Base-by-base conservation (phyloP, 2,329 filamentous ascomycete species). In the Trichoderma sp. region DNA sequence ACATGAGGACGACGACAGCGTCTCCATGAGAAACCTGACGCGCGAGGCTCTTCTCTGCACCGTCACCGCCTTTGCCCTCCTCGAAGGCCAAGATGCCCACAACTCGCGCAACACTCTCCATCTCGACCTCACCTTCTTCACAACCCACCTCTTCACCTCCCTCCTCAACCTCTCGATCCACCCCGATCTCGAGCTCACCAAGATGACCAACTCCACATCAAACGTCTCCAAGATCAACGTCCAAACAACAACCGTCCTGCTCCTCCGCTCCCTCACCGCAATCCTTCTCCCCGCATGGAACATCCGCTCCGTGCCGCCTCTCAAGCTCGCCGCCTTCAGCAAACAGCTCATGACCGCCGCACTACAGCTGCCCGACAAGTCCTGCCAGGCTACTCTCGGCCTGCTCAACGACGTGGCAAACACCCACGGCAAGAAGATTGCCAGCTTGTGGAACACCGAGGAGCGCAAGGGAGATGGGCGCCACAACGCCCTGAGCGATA, bases 61-160 rank as follows among this genome's bases (percentile, higher is more conserved):
- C 75, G 95, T 97, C 80, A 99, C 97, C 1, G 97, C 97, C 31
- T 98, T 97, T 81, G 95, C 96, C n/a, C 91, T 99, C 7, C 91
- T 99, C 53, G 94, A 97, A 78, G 96, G 97, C 66, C 97, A 99
- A 86, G 96, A 98, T 81, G 95, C 92, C 18, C 93, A 94, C 85
- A 96, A 95, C 85, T 93, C 95, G 66, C 93, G 95, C 75, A 90
- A 92, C 60, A 89, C 92, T 62, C 89, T 98, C 5, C 94, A 95
- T 81, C 92, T 99, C 66, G 97, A 99, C 83, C 91, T 99, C 50
- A 95, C 93, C 80, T 98, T 95, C 88, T 99, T 99, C 89, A 95
- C 95, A 80, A 94, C 93, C 16, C 94, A 98, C 84, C 93, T 99
- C 76, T 99, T 97, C 88, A 93, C 92, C 79, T 94, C 94, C 18